These are phyloP conservation scores for Heterobasidion occidentale DNA, from an alignment of 1,284 basidiomycete species.

Conservation along the genomic window DNA sequence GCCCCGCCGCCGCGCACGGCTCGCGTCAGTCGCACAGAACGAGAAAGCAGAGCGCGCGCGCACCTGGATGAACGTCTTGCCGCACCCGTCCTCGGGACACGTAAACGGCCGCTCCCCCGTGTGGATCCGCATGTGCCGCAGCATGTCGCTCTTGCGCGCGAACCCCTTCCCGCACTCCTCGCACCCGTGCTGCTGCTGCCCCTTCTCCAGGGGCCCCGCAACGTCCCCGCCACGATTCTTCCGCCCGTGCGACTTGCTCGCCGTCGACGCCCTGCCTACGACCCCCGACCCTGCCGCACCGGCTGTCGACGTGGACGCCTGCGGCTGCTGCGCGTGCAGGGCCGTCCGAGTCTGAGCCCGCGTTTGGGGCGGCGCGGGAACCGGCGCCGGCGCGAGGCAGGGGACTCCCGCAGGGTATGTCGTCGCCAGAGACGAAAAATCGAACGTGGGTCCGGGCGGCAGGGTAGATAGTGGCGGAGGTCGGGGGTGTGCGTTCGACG, in stretches of 20 bases:
- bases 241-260: slow-evolving; percentile 25
- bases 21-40: slow-evolving; percentile 6
- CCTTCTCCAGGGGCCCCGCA: slow-evolving; percentile 26
- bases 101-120: slow-evolving; percentile 83
- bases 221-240: slow-evolving; percentile 19
- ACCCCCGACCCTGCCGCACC: too few species aligned
- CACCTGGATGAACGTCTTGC: slow-evolving; percentile 84
- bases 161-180: slow-evolving; percentile 70
- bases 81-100: slow-evolving; percentile 62
- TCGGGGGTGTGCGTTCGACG: not conserved
- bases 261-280: too few species aligned
- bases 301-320: slow-evolving; percentile 1
- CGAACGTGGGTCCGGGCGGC: too few species aligned
- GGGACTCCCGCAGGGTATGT: too few species aligned
- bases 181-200: slow-evolving; percentile 34
- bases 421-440: too few species aligned
- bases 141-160: slow-evolving; percentile 67
- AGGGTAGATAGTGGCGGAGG: not conserved
- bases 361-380: too few species aligned
- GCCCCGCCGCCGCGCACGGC: slow-evolving; percentile 5
- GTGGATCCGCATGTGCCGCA: slow-evolving; percentile 80
- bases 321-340: not conserved
- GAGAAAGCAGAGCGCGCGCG: slow-evolving; percentile 12
- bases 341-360: not conserved
- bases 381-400: too few species aligned